Evolutionary conservation across 805 yeast genomes (phyloP).

Genomic region (Maudiozyma serrabonitensis): DNA sequence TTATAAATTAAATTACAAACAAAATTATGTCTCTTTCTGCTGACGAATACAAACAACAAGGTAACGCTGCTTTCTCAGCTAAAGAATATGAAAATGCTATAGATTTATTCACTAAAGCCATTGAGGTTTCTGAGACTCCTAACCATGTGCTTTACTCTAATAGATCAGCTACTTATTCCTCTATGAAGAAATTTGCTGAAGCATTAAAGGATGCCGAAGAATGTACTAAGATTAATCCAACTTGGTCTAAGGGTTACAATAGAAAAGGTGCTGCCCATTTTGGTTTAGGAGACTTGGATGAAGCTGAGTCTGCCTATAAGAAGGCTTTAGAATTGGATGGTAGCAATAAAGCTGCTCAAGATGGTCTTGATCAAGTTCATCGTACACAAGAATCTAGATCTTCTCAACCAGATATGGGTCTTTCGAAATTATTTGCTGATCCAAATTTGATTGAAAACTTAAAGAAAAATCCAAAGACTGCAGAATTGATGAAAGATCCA

Average conservation of each 20-base stretch:
- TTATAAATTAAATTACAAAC: neutral
- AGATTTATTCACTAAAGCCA: conserved; percentile 76
- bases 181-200: conserved; percentile 57
- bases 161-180: conserved; percentile 86
- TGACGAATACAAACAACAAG: conserved; percentile 79
- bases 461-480: conserved; percentile 76
- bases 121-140: conserved; percentile 69
- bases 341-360: conserved; percentile 73
- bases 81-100: conserved; percentile 77
- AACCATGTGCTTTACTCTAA: conserved; percentile 91
- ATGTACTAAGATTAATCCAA: conserved; percentile 68
- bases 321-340: conserved; percentile 79
- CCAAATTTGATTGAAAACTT: conserved; percentile 70
- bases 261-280: conserved; percentile 88
- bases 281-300: conserved; percentile 76
- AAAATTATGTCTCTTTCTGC: conserved; percentile 30
- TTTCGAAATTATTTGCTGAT: conserved; percentile 69
- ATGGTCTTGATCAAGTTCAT: conserved; percentile 65
- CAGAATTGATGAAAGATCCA: conserved; percentile 82
- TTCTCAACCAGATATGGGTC: conserved; percentile 57
- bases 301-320: conserved; percentile 60
- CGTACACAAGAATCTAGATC: conserved; percentile 46
- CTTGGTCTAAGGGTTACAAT: conserved; percentile 94
- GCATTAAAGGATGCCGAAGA: conserved; percentile 82
- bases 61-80: conserved; percentile 85